phyloP scores from a whole-genome alignment of 768 basidiomycete species.

The Tricholoma matsutake region DNA sequence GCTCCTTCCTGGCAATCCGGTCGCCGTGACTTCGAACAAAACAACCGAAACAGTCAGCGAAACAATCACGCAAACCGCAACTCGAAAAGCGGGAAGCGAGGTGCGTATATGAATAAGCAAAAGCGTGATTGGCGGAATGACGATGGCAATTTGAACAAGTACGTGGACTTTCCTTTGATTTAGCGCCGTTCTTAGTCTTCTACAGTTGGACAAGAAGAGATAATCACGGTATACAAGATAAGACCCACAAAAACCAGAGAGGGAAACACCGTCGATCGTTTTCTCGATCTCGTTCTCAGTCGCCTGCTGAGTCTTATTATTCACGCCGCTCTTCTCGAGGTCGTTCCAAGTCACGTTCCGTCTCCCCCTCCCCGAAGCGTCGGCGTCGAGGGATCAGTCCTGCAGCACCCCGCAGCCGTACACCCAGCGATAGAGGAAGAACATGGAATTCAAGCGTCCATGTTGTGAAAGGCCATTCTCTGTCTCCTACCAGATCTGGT shows the following conservation, averaged over 20 bases:
- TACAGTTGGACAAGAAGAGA: slow-evolving; percentile 70
- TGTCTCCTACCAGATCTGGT: slow-evolving; percentile 36
- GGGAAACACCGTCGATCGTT: slow-evolving; percentile 46
- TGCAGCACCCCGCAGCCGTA: slow-evolving; percentile 40
- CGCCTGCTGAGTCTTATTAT: slow-evolving; percentile 62
- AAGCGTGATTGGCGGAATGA: slow-evolving; percentile 54
- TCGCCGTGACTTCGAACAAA: slow-evolving; percentile 37
- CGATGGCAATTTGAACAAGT: slow-evolving; percentile 77
- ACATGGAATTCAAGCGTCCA: slow-evolving; percentile 27
- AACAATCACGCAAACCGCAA: slow-evolving; percentile 25
- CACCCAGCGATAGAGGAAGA: slow-evolving; percentile 46
- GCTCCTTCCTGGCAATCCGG: slow-evolving; percentile 63
- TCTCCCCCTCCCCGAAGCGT: slow-evolving; percentile 56
- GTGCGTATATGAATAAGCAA: slow-evolving; percentile 34
- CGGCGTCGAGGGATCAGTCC: slow-evolving; percentile 53
- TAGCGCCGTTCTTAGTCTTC: slow-evolving; percentile 3
- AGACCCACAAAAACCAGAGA: slow-evolving; percentile 32
- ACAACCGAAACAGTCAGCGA: slow-evolving; percentile 36
- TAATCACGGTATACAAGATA: slow-evolving; percentile 36
- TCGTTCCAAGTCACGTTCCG: slow-evolving; percentile 59
- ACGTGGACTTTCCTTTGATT: slow-evolving; percentile 22
- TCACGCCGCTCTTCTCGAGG: slow-evolving; percentile 63
- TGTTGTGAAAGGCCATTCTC: slow-evolving; percentile 21
- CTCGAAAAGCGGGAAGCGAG: slow-evolving; percentile 29
- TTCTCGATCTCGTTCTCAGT: slow-evolving; percentile 61